Conservation (phyloP, 805 yeast genomes). For the Candida ipomoeae region DNA sequence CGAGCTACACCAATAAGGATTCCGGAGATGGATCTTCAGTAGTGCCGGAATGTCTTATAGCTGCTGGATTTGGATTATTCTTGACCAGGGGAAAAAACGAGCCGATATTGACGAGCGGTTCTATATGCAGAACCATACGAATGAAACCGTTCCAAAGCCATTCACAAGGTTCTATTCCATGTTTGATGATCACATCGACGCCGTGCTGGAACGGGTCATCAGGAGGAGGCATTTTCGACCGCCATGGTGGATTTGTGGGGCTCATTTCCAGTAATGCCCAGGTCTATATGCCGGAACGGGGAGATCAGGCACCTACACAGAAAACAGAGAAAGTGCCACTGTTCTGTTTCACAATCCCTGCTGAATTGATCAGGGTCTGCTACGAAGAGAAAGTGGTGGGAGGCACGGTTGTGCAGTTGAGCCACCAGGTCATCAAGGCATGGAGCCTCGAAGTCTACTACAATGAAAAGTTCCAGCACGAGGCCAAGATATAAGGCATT, state of each 20-base stretch:
- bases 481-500: not conserved
- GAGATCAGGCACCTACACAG: not conserved
- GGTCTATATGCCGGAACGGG: slow-evolving; percentile 21
- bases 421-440: slow-evolving; percentile 15
- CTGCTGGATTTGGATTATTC: slow-evolving; percentile 42
- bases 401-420: slow-evolving; percentile 4
- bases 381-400: slow-evolving; percentile 8
- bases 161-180: slow-evolving; percentile 4
- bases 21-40: slow-evolving; percentile 12
- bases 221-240: slow-evolving; percentile 41
- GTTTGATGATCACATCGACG: slow-evolving; percentile 35
- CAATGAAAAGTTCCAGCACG: slow-evolving; percentile 16
- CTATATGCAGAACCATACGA: slow-evolving; percentile 19
- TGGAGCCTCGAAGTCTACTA: slow-evolving; percentile 25
- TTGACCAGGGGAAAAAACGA: slow-evolving; percentile 15
- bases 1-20: not conserved
- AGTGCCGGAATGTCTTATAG: slow-evolving; percentile 12
- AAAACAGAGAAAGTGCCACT: slow-evolving; percentile 28
- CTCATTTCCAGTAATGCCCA: slow-evolving; percentile 44
- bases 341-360: slow-evolving; percentile 31
- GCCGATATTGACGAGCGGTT: slow-evolving; percentile 36
- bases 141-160: slow-evolving; percentile 8
- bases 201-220: slow-evolving; percentile 51
- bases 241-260: slow-evolving; percentile 30
- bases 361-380: slow-evolving; percentile 27